Evolutionary conservation across 345 rosid genomes (phyloP), one percentile per base, ranked within the genome.

Genomic region (Mallotus nudiflorus): DNA sequence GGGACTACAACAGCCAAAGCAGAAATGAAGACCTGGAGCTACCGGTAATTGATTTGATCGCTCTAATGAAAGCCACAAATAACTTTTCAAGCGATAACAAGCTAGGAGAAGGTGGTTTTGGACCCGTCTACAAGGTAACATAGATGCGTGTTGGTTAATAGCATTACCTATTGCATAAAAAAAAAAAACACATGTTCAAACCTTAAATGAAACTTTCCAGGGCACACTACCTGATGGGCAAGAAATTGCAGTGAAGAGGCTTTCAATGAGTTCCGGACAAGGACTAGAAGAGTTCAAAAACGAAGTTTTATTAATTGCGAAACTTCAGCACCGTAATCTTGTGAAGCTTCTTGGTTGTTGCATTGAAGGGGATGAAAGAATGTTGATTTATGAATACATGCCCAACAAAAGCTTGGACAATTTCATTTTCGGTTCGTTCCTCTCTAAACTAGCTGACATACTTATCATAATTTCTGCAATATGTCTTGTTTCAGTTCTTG

Each of bases 21-120:
- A 27, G 33, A 15, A 67, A 48, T 8, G 65, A 65, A 44, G 79
- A 75, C 51, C 31, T 75, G 40, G 78, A 71, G 29, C 56, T 71
- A 35, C 62, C 75, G 0, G 8, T 29, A 28, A 24, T 71, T 10
- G 62, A 62, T 27, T 27, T 71, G 27, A 22, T 25, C 27, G 28
- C 44, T 6, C 19, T 71, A 62, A 58, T 46, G 22, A 42, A 62
- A 31, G 75, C 85, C 28, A 76, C 85, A 0, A 5, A 78, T 4
- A 59, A 67, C 13, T 83, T 81, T 42, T 76, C 79, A 0, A 28
- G 9, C 1, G 18, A 29, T 3, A 83, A 73, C 27, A 69, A 75
- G 66, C 76, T 78, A 25, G 84, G 84, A 46, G 74, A 80, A 56
- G 80, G 86, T 60, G 82, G 86, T 24, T 83, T 80, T 49, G 84